Evolutionary conservation across 1,284 basidiomycete genomes (phyloP), one percentile per base, ranked within the genome.

Genomic region (Cutaneotrichosporon cutaneum): DNA sequence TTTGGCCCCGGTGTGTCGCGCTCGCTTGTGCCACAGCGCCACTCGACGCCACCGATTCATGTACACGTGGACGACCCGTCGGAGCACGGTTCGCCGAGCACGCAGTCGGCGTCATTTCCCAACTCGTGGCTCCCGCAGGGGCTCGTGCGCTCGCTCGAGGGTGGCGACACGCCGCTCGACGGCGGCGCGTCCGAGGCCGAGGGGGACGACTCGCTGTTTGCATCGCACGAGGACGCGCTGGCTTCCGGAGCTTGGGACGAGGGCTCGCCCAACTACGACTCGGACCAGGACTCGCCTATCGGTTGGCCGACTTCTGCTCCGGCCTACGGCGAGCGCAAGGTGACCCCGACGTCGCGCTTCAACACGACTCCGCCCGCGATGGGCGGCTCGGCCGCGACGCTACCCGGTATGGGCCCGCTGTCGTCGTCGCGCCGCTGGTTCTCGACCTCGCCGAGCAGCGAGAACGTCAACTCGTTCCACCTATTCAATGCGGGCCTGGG

Each of bases 61-160:
- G 44, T 30, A 47, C 22, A 4, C 33, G n/a, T 30, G 18, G 47
- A 55, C 45, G 59, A 58, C 48, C 56, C 18, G 35, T 33, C 13
- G 21, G 78, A 80, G 56, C 70, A 70, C 7, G 75, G 77, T 9
- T 81, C 80, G 48, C 78, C 79, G 4, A 73, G 76, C 13, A 69
- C 70, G 21, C 76, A 80, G 56, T 77, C 76, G 4, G 70, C 76
- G 4, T 77, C 77, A n/a, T 79, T 80, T 68, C 72, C 74, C 10
- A 73, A 75, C 58, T 77, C 76, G 60, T 68, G 79, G 35, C 63
- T 81, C 0, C 79, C 79, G 33, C 76, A 78, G 62, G 77, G 77
- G 18, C 63, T 81, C 26, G 78, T 81, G 62, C 70, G 77, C 21
- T 79, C 77, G 1, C 68, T 81, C 13, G 78, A 78, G 59, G 76